Evolutionary conservation across 805 yeast species (phyloP), one percentile per base, ranked within the genome.

Genomic region (Wickerhamiella cacticola): DNA sequence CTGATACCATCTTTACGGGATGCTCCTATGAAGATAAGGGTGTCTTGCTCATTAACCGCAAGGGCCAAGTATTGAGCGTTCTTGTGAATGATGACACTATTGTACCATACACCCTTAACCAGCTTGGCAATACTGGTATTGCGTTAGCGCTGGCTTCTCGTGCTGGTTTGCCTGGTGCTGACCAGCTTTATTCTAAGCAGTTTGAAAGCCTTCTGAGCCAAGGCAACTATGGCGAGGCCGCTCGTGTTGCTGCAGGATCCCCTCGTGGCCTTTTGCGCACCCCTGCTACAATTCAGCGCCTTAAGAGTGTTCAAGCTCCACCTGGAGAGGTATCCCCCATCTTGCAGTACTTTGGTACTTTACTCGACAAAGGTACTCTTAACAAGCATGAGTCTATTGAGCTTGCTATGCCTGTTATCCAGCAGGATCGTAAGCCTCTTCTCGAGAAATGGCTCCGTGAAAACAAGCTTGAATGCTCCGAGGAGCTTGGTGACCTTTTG

Each of bases 141-240:
- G 98, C 96, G 2, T 71, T 92, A 52, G 72, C 86, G 9, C 75
- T 92, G 54, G 94, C 97, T 23, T 77, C 95, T 3, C 82, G 97
- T 66, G 96, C 96, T 61, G 95, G 95, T 1, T 76, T 92, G 60
- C 92, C 95, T 38, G 99, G 99, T 55, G 98, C 97, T 43, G 99
- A 92, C 64, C 80, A 79, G 59, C 73, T 92, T 53, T 88, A 92
- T 67, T 69, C 74, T 51, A 95, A 87, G 67, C 97, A 89, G 68
- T 92, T 92, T 69, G 94, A 87, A 60, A 79, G 79, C 63, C 74
- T 80, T 58, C 72, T 92, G 59, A 75, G 78, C 55, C 78, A 79
- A 56, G 96, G 96, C 56, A 92, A 87, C 63, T 92, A 87, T 62
- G 72, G 79, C 49, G 80, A 80, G 58, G 98, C 98, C 47, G 98